Base-by-base conservation (phyloP, 345 rosid genomes). In the Camelina neglecta region DNA sequence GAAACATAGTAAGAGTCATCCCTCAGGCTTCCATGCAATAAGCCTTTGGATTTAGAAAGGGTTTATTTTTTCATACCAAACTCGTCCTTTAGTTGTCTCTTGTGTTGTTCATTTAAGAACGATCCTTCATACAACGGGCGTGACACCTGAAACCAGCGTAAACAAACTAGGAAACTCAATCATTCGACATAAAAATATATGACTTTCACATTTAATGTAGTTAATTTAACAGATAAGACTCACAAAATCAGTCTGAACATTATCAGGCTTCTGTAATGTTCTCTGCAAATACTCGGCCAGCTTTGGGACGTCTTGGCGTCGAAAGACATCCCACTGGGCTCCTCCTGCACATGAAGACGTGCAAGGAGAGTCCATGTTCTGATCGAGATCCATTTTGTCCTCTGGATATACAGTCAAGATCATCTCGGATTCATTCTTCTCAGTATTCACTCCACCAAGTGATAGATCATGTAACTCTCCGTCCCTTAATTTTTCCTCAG, bases 301-400 rank as follows among this genome's bases (percentile, higher is more conserved):
- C 79, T 89, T 88, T 38, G 94, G 88, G 74, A 83, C 88, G 81
- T 95, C 98, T 82, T 86, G 89, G 77, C 88, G 88, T 61, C 85
- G 80, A 50, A 95, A 95, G 77, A 95, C 86, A 70, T 93, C 98
- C 99, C 98, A 93, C 65, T 54, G 77, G 50, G 83, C 87, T 76
- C 94, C 98, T 6, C 88, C 79, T 45, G 51, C 36, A 56, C 75
- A 55, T 23, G 75, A 69, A 76, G 75, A 59, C 69, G 71, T 56
- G 45, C 71, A 71, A 77, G 72, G 65, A 49, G 72, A 38, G 58
- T 64, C 72, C 67, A 77, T 7, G 29, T 65, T 38, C 55, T 20
- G 47, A 39, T 39, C 13, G 11, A 39, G 36, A 31, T 60, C 74
- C 12, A 54, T 24, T 58, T 16, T 29, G 33, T 59, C 58, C 42